Base-by-base conservation (phyloP, 2,329 filamentous ascomycete genomes). In the Pezicula neosporulosa region DNA sequence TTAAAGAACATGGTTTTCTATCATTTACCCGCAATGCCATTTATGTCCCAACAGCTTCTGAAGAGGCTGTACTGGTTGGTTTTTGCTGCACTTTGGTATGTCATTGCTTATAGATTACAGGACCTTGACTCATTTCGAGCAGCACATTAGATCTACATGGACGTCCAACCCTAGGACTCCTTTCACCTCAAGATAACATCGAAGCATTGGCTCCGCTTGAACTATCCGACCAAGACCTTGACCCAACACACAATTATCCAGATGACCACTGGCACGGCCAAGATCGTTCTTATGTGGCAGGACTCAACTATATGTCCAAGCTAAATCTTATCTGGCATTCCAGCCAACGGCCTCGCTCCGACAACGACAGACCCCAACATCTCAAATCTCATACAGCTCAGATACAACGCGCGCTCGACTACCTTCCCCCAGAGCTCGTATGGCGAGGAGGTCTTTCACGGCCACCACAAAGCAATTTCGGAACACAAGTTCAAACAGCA, bases 371-470 rank as follows among this genome's bases (percentile, higher is more conserved):
- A 0, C 13, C 48, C 10, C 49, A 39, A 38, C 61, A 47, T 41
- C 57, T 50, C 19, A 49, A 43, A 27, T 27, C 28, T 38, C 48
- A 28, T 28, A 47, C 68, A 2, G 24, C 15, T 3, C 59, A 53
- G 5, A 52, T 70, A 3, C 67, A 69, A 45, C 47, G 48, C 0
- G 61, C 67, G 3, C 53, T 70, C 6, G 65, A 71, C 39, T 47
- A 44, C 15, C 63, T 71, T 1, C 67, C 66, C 0, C 64, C 66
- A 0, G 64, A 69, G 35, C 55, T 71, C 1, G 60, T 67, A 4
- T 71, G 69, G 69, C 60, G 68, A 1, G 68, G 68, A 3, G 67
- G 69, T 0, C 49, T 70, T 1, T 68, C 69, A 0, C 62, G 67
- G 1, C 64, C 64, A 0, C 42, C 58, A 0, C 50, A 52, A 10